phyloP scores from a whole-genome alignment of 2,329 filamentous ascomycete species.

The Ophiostoma sp. region DNA sequence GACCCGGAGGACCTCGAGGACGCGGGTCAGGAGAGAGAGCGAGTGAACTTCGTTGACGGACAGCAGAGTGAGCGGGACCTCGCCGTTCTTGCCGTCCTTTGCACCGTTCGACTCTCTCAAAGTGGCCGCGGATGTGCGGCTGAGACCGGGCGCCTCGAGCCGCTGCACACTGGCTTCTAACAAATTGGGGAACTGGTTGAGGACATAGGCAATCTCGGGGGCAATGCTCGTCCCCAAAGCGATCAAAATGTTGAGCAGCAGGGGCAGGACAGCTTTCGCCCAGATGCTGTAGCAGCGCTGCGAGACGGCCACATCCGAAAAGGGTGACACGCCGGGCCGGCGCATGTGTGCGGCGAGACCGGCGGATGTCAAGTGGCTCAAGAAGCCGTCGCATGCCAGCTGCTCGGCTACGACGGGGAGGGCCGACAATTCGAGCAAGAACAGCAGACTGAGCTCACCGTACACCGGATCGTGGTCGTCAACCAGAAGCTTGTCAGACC shows the following conservation, averaged over 20 bases:
- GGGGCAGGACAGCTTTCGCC: conserved; percentile 81
- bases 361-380: conserved; percentile 76
- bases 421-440: conserved; percentile 83
- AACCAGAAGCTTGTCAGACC: conserved; percentile 80
- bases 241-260: conserved; percentile 84
- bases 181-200: conserved; percentile 85
- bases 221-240: conserved; percentile 80
- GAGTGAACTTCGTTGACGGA: conserved; percentile 77
- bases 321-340: conserved; percentile 70
- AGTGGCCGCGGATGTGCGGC: conserved; percentile 41
- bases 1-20: conserved; percentile 66
- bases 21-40: conserved; percentile 71
- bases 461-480: conserved; percentile 75
- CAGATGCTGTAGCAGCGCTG: conserved; percentile 85
- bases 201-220: conserved; percentile 78
- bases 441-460: conserved; percentile 85
- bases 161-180: conserved; percentile 70
- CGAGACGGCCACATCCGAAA: conserved; percentile 67
- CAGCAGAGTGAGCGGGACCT: conserved; percentile 68
- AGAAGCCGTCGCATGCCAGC: conserved; percentile 80
- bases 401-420: conserved; percentile 82
- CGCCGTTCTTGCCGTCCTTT: conserved; percentile 36
- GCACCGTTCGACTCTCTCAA: neutral
- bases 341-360: conserved; percentile 78
- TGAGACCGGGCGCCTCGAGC: conserved; percentile 63